Percentiles rank a stretch among this genome's conserved stretches.
phyloP scores from a whole-genome alignment of 2,329 filamentous ascomycete species.

The Colletotrichum kahawae region DNA sequence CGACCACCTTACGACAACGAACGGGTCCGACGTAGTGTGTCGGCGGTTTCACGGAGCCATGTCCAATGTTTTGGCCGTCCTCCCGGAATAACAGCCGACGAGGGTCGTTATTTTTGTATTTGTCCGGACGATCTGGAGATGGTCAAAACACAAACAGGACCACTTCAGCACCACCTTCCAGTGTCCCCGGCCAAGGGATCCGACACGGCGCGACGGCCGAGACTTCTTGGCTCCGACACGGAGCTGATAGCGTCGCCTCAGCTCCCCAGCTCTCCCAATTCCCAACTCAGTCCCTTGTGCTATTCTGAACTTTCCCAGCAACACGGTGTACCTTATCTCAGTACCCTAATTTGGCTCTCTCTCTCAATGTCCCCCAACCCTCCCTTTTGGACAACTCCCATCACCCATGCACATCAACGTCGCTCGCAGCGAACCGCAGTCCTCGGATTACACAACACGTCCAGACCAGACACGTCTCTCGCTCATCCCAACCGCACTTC shows the following conservation, averaged over 20 bases:
- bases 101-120: neutral
- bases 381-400: neutral
- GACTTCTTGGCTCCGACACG: slow-evolving; percentile 17
- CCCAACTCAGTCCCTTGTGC: neutral
- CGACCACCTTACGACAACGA: slow-evolving; percentile 1
- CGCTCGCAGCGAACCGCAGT: neutral
- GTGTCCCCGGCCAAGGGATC: neutral
- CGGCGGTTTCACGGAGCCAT: neutral
- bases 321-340: neutral
- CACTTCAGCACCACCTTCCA: neutral
- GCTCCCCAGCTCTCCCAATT: neutral
- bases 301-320: neutral
- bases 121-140: neutral
- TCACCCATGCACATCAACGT: neutral
- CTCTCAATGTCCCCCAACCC: neutral
- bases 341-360: neutral
- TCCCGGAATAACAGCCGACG: neutral
- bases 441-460: neutral
- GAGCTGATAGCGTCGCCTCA: neutral
- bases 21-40: neutral
- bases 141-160: neutral
- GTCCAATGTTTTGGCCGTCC: neutral
- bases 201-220: slow-evolving; percentile 12
- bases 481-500: neutral
- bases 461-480: neutral